These are phyloP conservation scores for Globomyces pollinis-pini DNA, from an alignment of 192 early-diverging fungal genomes.

Conservation along the genomic window DNA sequence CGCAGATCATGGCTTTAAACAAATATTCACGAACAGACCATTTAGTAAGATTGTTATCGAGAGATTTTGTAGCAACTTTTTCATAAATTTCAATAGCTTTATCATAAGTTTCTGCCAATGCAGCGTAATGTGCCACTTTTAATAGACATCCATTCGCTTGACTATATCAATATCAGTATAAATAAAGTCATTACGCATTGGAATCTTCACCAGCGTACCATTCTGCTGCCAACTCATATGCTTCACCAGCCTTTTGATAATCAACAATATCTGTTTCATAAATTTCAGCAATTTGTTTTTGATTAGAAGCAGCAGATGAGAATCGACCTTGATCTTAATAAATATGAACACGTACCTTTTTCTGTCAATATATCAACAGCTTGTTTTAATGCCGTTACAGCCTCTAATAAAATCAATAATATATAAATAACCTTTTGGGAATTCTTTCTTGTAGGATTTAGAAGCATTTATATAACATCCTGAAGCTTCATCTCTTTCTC, in stretches of 20 bases:
- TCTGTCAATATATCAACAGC: constrained; percentile 81
- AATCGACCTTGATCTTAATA: constrained; percentile 49
- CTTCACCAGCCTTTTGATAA: constrained; percentile 68
- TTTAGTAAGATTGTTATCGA: constrained; percentile 88
- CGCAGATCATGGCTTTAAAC: constrained; percentile 90
- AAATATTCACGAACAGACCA: constrained; percentile 97
- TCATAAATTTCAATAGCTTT: constrained; percentile 90
- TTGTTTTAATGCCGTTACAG: constrained; percentile 37
- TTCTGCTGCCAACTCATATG: constrained; percentile 87
- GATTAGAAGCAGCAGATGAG: constrained; percentile 81
- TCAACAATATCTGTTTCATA: constrained; percentile 81
- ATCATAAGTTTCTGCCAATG: constrained; percentile 78
- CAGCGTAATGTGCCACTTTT: constrained; percentile 88
- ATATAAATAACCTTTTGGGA: constrained; percentile 7
- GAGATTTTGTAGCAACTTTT: constrained; percentile 65
- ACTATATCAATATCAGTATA: constrained; percentile 36
- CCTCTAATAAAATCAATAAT: constrained; percentile 9
- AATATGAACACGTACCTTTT: constrained; percentile 28
- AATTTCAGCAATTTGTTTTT: constrained; percentile 89
- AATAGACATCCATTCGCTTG: constrained; percentile 83
- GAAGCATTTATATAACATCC: constrained; percentile 77
- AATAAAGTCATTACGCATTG: constrained; percentile 76
- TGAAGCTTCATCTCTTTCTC: constrained; percentile 82
- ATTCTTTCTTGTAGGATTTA: constrained; percentile 78
- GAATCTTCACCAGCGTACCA: constrained; percentile 91